phyloP scores from a whole-genome alignment of 192 early-diverging fungal species.

The Coemansia furcata region DNA sequence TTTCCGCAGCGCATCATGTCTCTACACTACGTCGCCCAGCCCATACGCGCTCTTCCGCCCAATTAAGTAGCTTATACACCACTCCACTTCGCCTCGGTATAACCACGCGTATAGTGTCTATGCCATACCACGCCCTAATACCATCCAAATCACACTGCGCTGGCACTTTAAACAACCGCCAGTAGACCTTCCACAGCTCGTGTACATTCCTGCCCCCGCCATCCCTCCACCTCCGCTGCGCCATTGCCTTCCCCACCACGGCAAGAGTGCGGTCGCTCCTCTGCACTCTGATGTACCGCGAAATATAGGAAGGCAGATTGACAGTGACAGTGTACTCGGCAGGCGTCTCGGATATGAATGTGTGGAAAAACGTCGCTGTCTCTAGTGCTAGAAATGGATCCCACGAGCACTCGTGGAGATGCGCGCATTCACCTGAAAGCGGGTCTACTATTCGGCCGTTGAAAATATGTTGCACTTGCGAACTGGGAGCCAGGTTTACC shows the following conservation, averaged over 20 bases:
- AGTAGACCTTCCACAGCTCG: constrained; percentile 40
- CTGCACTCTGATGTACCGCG: constrained; percentile 38
- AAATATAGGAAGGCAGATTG: constrained; percentile 24
- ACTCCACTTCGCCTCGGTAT: constrained; percentile 11
- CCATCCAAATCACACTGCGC: constrained; percentile 17
- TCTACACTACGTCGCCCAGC: not conserved
- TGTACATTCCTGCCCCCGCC: constrained; percentile 13
- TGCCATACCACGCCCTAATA: constrained; percentile 22
- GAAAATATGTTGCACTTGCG: constrained; percentile 25
- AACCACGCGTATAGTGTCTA: constrained; percentile 13
- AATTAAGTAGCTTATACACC: constrained; percentile 7
- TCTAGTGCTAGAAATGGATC: constrained; percentile 29
- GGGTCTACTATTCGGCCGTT: constrained; percentile 24
- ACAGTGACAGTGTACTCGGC: constrained; percentile 17
- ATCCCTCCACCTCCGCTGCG: constrained; percentile 27
- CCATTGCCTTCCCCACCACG: constrained; percentile 41
- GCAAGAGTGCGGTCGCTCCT: constrained; percentile 19
- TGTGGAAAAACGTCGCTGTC: constrained; percentile 23
- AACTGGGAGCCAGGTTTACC: constrained; percentile 15
- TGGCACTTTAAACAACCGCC: constrained; percentile 27
- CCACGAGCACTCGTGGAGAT: constrained; percentile 35
- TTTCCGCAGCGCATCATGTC: not conserved
- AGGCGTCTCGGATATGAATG: constrained; percentile 11
- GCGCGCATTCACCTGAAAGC: not conserved
- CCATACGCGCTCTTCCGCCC: constrained; percentile 17